Conservation (phyloP, 2,329 filamentous ascomycete species). For the Periconia sp. region DNA sequence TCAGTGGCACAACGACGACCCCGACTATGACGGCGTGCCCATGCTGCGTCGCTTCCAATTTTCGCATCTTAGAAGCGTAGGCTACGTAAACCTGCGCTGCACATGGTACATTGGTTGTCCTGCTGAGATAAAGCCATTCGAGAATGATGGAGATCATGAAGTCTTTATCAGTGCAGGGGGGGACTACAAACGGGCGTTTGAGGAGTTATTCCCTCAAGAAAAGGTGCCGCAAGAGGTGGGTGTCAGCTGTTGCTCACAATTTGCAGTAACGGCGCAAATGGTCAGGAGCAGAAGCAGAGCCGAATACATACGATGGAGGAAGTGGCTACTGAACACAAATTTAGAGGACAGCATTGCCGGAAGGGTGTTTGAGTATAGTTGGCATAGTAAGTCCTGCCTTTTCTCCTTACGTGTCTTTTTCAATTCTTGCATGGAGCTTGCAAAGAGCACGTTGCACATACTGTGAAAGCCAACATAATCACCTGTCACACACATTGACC, state of each 20-base stretch:
- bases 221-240: slow-evolving; percentile 54
- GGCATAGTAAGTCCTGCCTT: slow-evolving; percentile 58
- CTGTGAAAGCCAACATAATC: no score
- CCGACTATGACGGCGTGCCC: slow-evolving; percentile 57
- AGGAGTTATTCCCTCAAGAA: slow-evolving; percentile 53
- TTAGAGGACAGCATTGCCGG: slow-evolving; percentile 58
- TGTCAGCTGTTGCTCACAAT: slow-evolving; percentile 62
- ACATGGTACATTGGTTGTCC: slow-evolving; percentile 61
- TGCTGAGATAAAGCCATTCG: slow-evolving; percentile 55
- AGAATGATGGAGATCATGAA: slow-evolving; percentile 48
- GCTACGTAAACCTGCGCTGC: slow-evolving; percentile 62
- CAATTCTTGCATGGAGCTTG: no score
- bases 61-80: slow-evolving; percentile 55
- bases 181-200: slow-evolving; percentile 57
- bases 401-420: no score
- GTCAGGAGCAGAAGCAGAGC: slow-evolving; percentile 52
- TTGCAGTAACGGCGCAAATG: slow-evolving; percentile 57
- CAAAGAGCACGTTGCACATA: slow-evolving; percentile 1
- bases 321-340: slow-evolving; percentile 57
- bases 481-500: no score
- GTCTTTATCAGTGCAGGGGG: slow-evolving; percentile 55
- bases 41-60: slow-evolving; percentile 57
- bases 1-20: slow-evolving; percentile 60
- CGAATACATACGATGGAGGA: slow-evolving; percentile 57
- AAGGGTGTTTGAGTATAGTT: slow-evolving; percentile 64